A percentile compares a stretch with the other conserved stretches of the same genome.
Evolutionary conservation across 2,329 filamentous ascomycete genomes (phyloP).

Genomic region (Monosporascus sp.): DNA sequence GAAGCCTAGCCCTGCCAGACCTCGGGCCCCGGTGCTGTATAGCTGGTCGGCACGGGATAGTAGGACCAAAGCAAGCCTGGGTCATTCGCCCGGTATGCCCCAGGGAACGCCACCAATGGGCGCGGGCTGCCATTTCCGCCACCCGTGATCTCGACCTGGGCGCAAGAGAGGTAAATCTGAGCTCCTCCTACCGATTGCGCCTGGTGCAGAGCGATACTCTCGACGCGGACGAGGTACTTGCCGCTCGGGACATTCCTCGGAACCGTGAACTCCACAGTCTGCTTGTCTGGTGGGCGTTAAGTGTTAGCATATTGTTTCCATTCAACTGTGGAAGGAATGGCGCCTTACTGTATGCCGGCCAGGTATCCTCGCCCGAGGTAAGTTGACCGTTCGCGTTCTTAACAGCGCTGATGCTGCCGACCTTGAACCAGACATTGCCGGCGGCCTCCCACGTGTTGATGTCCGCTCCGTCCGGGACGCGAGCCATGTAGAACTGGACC

Average conservation of each 20-base stretch:
- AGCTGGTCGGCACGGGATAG: conserved; percentile 22
- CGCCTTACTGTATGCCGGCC: conserved; percentile 20
- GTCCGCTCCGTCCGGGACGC: conserved; percentile 22
- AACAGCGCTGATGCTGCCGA: conserved; percentile 19
- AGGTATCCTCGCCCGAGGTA: conserved; percentile 16
- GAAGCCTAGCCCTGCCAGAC: conserved; percentile 3
- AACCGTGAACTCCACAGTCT: conserved; percentile 26
- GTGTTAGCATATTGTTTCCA: conserved; percentile 1
- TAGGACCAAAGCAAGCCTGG: conserved; percentile 22
- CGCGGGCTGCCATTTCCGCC: conserved; percentile 22
- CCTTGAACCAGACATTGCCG: conserved; percentile 31
- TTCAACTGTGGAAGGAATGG: neutral
- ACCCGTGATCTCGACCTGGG: conserved; percentile 24
- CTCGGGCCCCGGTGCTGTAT: conserved; percentile 21
- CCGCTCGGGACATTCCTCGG: conserved; percentile 27
- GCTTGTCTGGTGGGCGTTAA: conserved; percentile 12
- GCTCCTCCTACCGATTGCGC: conserved; percentile 26
- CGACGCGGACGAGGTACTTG: conserved; percentile 31
- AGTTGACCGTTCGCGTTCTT: conserved; percentile 8
- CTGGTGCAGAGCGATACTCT: conserved; percentile 30
- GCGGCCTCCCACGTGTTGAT: conserved; percentile 27
- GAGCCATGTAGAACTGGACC: conserved; percentile 29
- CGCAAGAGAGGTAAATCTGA: conserved; percentile 29
- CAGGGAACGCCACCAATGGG: conserved; percentile 24
- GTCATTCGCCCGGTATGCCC: conserved; percentile 25